phyloP scores from a whole-genome alignment of 139 green algal genomes.

The Edaphochlamys debaryana region DNA sequence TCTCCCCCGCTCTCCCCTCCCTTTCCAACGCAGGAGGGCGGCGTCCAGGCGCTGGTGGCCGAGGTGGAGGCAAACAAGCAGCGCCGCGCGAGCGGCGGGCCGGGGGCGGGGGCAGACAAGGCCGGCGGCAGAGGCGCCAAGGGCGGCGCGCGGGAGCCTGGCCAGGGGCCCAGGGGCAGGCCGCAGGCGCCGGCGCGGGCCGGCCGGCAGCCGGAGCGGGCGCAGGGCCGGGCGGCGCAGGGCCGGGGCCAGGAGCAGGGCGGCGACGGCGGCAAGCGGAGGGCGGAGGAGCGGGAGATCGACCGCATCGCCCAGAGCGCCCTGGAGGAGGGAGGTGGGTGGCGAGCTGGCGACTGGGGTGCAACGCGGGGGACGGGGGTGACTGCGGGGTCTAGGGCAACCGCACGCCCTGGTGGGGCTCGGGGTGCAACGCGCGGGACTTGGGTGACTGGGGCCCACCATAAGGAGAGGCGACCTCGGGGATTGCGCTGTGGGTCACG shows the following conservation, averaged over 20 bases:
- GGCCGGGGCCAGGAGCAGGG: background rate
- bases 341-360: background rate
- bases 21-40: background rate
- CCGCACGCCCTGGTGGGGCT: background rate
- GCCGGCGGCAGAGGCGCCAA: background rate
- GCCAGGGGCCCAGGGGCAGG: constrained; percentile 20
- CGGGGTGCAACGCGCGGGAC: background rate
- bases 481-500: too few relatives aligned
- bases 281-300: constrained; percentile 25
- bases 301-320: constrained; percentile 30
- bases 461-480: background rate
- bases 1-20: background rate
- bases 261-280: background rate
- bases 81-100: background rate
- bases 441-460: background rate
- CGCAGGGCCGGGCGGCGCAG: too few relatives aligned
- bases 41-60: constrained; percentile 1
- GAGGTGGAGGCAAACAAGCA: constrained; percentile 21
- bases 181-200: background rate
- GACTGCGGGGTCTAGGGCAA: background rate
- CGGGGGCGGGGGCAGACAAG: background rate
- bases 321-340: background rate
- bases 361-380: too few relatives aligned
- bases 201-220: too few relatives aligned
- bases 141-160: background rate